Percentiles rank a stretch among this genome's conserved stretches.
These are phyloP conservation scores for Pseudotsuga menziesii DNA, from an alignment of 75 land plant genomes.

Conservation along the genomic window DNA sequence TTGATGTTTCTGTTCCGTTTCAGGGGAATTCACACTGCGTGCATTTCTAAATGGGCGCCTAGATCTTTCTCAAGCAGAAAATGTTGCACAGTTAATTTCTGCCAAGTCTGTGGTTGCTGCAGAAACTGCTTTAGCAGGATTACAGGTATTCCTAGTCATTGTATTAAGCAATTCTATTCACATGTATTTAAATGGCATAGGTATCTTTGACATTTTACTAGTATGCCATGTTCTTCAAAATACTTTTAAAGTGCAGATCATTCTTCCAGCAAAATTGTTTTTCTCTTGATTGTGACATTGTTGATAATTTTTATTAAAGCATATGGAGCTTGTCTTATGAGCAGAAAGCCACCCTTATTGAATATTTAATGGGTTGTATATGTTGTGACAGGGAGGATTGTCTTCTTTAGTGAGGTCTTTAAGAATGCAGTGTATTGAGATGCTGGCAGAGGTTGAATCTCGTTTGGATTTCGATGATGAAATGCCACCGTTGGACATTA, in stretches of 20 bases:
- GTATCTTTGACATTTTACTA: neutral
- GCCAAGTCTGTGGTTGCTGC: constrained; percentile 85
- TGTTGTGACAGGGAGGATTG: constrained; percentile 76
- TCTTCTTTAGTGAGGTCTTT: constrained; percentile 75
- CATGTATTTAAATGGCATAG: neutral
- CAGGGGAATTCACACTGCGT: constrained; percentile 94
- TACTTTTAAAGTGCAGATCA: neutral
- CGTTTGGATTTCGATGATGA: constrained; percentile 98
- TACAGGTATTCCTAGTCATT: constrained; percentile 52
- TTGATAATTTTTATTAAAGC: neutral
- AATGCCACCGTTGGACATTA: constrained; percentile 69
- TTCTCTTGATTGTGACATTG: neutral
- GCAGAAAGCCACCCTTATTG: too few relatives aligned
- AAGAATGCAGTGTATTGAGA: constrained; percentile 74
- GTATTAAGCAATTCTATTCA: neutral
- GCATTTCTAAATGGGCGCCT: constrained; percentile 98
- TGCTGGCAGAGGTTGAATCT: constrained; percentile 96
- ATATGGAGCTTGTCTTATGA: neutral
- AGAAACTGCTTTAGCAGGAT: constrained; percentile 87
- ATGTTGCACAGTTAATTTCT: constrained; percentile 70
- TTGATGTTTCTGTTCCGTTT: constrained; percentile 2
- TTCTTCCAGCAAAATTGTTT: neutral
- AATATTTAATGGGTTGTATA: constrained; percentile 1
- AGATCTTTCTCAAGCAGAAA: constrained; percentile 97
- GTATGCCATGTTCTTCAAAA: neutral